Base-by-base conservation (phyloP, 352 stramenopile genomes). In the Thraustochytrium striatum region DNA sequence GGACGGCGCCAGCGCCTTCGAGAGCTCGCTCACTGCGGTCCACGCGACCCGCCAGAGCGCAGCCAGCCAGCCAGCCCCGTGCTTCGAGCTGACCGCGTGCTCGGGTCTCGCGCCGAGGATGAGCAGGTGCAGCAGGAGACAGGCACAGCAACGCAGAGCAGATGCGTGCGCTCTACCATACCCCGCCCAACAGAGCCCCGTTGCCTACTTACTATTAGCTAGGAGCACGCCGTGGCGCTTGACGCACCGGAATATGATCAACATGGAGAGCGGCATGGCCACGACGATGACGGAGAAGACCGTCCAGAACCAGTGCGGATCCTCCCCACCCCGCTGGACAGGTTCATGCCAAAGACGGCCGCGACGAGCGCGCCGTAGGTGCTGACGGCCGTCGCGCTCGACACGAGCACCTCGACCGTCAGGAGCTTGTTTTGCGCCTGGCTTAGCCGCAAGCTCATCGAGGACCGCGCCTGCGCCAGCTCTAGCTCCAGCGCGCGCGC, bases 331-430 rank as follows among this genome's bases (percentile, higher is more conserved):
- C 57, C 55, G n/a, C 59, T 81, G 44, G 35, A 13, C 16, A 83
- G 50, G 58, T 83, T 83, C 79, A 83, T 83, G n/a, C 79, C 79
- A 25, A 83, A 81, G 36, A 83, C 28, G 9, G 38, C 79, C 5
- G 69, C 69, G 33, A 83, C 57, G 9, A 83, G 30, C 9, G 79
- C 79, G 1, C 79, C 79, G 25, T 57, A n/a, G 2, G 57, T 72
- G 21, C 5, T n/a, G 5, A 79, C 47, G 28, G 62, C 55, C 5
- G 43, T 55, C 21, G 81, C 33, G 30, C 44, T 11, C 36, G 52
- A 78, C 32, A 83, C 59, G 33, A 83, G 47, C 19, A 81, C 58
- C 28, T 83, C 79, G 28, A 81, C 79, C 3, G 28, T 43, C 28
- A 83, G 61, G 5, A 83, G 33, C 2, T 47, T 28, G 41, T 83